Evolutionary conservation across 192 early-diverging fungal species (phyloP).

Genomic region (Podila clonocystis): DNA sequence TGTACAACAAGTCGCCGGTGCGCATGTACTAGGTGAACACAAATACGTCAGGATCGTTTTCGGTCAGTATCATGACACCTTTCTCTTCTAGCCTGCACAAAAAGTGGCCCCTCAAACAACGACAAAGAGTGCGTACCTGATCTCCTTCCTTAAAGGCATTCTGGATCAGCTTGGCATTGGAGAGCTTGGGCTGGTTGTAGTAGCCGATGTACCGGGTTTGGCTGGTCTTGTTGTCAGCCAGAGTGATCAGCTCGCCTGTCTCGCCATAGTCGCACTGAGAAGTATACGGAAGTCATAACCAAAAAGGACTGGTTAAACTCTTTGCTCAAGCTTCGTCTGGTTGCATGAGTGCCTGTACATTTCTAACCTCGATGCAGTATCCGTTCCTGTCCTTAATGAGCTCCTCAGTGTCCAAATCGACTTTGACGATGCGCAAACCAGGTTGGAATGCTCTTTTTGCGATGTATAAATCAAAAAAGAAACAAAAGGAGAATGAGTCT

Average conservation of each 20-base stretch:
- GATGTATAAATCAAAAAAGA: slow-evolving; percentile 4
- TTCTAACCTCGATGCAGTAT: slow-evolving; percentile 52
- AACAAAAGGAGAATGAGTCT: not conserved
- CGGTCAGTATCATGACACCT: no score
- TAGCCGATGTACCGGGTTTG: slow-evolving; percentile 56
- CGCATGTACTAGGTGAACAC: slow-evolving; percentile 47
- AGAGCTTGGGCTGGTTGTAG: slow-evolving; percentile 58
- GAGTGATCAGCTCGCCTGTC: slow-evolving; percentile 61
- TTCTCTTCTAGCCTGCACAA: no score
- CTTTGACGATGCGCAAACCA: slow-evolving; percentile 54
- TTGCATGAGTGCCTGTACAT: no score
- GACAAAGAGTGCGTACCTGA: not conserved
- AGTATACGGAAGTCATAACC: no score
- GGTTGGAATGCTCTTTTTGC: not conserved
- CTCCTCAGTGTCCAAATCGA: slow-evolving; percentile 65
- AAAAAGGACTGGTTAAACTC: no score
- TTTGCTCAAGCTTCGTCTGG: no score
- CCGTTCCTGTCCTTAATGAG: slow-evolving; percentile 60
- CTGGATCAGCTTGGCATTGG: slow-evolving; percentile 60
- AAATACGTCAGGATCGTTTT: no score
- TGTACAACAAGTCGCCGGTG: slow-evolving; percentile 68
- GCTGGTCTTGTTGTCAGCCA: slow-evolving; percentile 33
- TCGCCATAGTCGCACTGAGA: slow-evolving; percentile 43
- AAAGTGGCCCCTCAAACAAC: no score
- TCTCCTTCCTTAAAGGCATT: slow-evolving; percentile 73